These are phyloP conservation scores for Sclerotinia minor DNA, from an alignment of 2,329 filamentous ascomycete genomes.

Conservation along the genomic window DNA sequence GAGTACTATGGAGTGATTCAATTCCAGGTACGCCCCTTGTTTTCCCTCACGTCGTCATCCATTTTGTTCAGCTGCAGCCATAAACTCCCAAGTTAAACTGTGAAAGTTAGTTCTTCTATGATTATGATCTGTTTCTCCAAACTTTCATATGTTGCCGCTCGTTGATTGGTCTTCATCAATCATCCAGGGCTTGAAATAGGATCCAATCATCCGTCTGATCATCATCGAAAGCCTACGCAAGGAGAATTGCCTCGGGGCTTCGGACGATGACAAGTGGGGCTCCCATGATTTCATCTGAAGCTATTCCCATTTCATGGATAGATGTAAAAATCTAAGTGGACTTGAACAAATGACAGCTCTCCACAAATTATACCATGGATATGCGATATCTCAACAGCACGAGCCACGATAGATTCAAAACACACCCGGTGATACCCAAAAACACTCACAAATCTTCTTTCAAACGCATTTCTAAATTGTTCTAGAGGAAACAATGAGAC, in stretches of 20 bases:
- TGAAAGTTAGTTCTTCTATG: background rate
- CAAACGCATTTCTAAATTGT: background rate
- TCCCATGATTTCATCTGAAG: constrained; percentile 8
- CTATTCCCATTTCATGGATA: constrained; percentile 24
- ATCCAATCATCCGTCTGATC: constrained; percentile 11
- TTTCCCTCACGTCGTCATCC: background rate
- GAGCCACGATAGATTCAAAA: constrained; percentile 7
- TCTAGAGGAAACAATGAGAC: background rate
- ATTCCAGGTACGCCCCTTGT: background rate
- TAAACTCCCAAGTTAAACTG: background rate
- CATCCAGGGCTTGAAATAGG: background rate
- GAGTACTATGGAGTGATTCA: background rate
- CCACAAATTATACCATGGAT: constrained; percentile 10
- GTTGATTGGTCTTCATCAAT: background rate
- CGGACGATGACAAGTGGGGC: constrained; percentile 1
- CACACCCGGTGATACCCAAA: constrained; percentile 1
- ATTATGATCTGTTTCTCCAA: background rate
- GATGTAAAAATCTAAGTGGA: constrained; percentile 13
- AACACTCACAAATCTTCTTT: constrained; percentile 10
- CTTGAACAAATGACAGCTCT: constrained; percentile 15
- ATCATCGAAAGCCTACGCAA: background rate
- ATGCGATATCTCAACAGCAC: background rate
- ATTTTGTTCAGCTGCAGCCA: background rate
- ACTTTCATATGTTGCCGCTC: background rate
- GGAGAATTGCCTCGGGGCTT: background rate